Evolutionary conservation across 164 flowering plant species (phyloP), one percentile per base, ranked within the genome.

Genomic region (Umbellularia californica): DNA sequence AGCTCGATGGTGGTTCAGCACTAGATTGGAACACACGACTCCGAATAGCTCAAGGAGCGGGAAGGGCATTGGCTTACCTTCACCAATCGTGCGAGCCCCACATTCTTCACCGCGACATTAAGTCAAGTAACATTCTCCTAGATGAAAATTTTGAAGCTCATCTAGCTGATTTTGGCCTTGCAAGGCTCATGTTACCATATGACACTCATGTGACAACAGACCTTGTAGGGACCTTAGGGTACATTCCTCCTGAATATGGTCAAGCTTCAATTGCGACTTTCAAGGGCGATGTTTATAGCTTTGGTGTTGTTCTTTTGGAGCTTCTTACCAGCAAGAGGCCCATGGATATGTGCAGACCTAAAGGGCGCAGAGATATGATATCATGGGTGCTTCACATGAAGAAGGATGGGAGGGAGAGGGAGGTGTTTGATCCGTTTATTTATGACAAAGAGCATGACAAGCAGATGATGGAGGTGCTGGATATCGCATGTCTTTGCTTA

Each of bases 161-260:
- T 69, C 81, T 92, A 62, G 97, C 97, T 3, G 97, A 92, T 87
- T 92, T 92, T 51, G 97, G 97, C 22, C 94, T 92, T 70, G 87
- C 97, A 13, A 87, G 97, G 82, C 89, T 92, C 12, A 75, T 92
- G 70, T 82, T 70, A 4, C 90, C 93, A 5, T 83, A 83, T 65
- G 89, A 90, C 69, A 92, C 95, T 17, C 97, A 92, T 83, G 92
- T 92, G 3, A 84, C 88, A 11, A 92, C 95, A 7, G 97, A 92
- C 77, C 85, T 92, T 14, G 95, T 92, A 65, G 97, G 97, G 47
- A 92, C 97, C 22, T 66, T 92, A 47, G 97, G 97, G 11, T 92
- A 92, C 74, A 92, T 92, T 67, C 97, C 97, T 27, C 97, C 97
- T 0, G 97, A 92, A 72, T 92, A 92, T 78, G 83, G 92, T 11